Base-by-base conservation (phyloP, 192 early-diverging fungal genomes). In the Backusella macrospora region DNA sequence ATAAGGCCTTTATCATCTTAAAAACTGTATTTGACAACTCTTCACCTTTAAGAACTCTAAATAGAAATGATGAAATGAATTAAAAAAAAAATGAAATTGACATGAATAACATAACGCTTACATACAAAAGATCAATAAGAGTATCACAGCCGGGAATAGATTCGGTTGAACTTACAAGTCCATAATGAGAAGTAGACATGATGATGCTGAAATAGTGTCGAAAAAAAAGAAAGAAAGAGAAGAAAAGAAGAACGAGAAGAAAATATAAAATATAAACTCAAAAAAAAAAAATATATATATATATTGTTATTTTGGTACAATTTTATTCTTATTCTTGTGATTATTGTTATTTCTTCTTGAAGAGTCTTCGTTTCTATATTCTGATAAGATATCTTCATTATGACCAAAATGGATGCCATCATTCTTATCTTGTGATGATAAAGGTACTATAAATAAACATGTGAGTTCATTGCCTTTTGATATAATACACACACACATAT, bases 41-140 rank as follows among this genome's bases (percentile, higher is more conserved):
- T 37, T 76, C 67, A 16, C 74, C 78, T 45, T 80, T 76, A 21
- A 77, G 65, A 37, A 66, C 65, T 18, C 71, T 73, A 73, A 5
- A 72, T 34, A 62, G 6, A 5, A 37, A 16, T 7, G 34, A 18
- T 72, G 39, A 18, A 34, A 13, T 18, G 4, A 7, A 46, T 38
- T 34, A n/a, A n/a, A n/a, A 40, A 70, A 34, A 52, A 44, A 10
- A 14, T n/a, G n/a, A 16, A 15, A 26, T 21, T 48, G 18, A 12
- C 12, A 62, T 10, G 23, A 18, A 18, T 4, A 16, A 0, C 16
- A 8, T 1, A 4, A 10, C 13, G 3, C 6, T 6, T 5, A 73
- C 72, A 16, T 73, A 47, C 72, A 65, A 39, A 26, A 73, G 72
- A 37, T 73, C 65, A 18, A 73, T 66, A 5, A 73, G 6, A 40